phyloP scores from a whole-genome alignment of 2,329 filamentous ascomycete species.

The Paraphoma sp. region DNA sequence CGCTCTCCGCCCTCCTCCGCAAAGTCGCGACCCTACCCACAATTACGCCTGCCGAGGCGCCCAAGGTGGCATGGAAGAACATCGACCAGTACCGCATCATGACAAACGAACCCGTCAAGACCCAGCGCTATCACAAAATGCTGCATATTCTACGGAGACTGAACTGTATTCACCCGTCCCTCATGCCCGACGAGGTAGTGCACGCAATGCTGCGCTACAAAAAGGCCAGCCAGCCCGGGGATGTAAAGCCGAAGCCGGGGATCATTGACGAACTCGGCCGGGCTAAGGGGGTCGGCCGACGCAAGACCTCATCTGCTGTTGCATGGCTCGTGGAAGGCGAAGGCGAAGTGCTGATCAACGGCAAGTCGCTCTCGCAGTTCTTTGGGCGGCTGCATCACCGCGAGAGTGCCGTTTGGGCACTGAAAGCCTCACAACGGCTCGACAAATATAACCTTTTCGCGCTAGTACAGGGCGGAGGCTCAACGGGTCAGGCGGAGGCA shows the following conservation, averaged over 20 bases:
- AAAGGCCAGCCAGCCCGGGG: constrained; percentile 74
- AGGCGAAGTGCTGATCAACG: constrained; percentile 89
- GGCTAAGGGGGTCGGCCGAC: constrained; percentile 79
- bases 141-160: constrained; percentile 78
- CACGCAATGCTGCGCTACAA: constrained; percentile 73
- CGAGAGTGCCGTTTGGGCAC: constrained; percentile 90
- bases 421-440: constrained; percentile 80
- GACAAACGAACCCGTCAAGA: constrained; percentile 57
- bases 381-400: constrained; percentile 92
- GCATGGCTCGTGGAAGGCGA: constrained; percentile 92
- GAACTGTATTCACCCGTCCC: constrained; percentile 81
- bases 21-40: constrained; percentile 77
- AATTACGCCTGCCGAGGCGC: constrained; percentile 68
- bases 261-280: constrained; percentile 78
- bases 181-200: constrained; percentile 75
- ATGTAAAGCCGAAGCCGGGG: constrained; percentile 67
- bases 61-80: constrained; percentile 81
- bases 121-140: constrained; percentile 78
- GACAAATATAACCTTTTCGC: constrained; percentile 99
- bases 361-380: constrained; percentile 78
- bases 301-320: constrained; percentile 85
- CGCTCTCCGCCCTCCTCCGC: constrained; percentile 73
- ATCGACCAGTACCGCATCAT: constrained; percentile 73
- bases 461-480: constrained; percentile 81
- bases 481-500: constrained; percentile 94